Evolutionary conservation across 305 asterid genomes (phyloP).

Genomic region (Solanum hybrid): DNA sequence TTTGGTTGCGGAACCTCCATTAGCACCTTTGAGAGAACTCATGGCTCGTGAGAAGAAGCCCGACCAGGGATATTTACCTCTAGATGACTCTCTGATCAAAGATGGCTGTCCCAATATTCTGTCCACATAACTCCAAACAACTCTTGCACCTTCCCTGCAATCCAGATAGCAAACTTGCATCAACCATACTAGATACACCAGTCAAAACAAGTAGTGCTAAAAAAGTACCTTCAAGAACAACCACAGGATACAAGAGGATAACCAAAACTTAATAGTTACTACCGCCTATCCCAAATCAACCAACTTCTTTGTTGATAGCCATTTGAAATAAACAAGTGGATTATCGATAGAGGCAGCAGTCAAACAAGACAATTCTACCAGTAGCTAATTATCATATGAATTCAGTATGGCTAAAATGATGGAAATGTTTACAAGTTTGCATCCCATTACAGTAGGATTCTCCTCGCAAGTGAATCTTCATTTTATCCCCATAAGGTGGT

Average conservation of each 20-base stretch:
- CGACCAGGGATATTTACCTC: constrained; percentile 97
- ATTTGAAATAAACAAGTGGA: background rate
- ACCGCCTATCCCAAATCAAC: background rate
- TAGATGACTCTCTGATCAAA: constrained; percentile 88
- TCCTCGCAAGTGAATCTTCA: background rate
- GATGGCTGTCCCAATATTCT: constrained; percentile 96
- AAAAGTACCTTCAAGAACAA: background rate
- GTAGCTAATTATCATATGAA: background rate
- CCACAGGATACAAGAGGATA: background rate
- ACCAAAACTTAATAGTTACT: background rate
- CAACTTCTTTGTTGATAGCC: background rate
- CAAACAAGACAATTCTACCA: background rate
- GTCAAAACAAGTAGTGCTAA: background rate
- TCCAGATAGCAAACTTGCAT: constrained; percentile 12
- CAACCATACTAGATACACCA: background rate
- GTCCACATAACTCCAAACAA: constrained; percentile 92
- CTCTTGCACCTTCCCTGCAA: constrained; percentile 97
- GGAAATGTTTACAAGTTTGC: background rate
- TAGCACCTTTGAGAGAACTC: constrained; percentile 34
- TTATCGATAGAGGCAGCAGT: background rate
- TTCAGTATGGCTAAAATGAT: background rate
- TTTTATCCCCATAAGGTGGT: background rate
- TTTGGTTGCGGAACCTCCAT: constrained; percentile 27
- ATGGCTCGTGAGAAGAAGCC: constrained; percentile 48
- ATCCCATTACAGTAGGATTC: background rate